Base-by-base conservation (phyloP, 176 grass and related monocot species). In the Elaeis guineensis region DNA sequence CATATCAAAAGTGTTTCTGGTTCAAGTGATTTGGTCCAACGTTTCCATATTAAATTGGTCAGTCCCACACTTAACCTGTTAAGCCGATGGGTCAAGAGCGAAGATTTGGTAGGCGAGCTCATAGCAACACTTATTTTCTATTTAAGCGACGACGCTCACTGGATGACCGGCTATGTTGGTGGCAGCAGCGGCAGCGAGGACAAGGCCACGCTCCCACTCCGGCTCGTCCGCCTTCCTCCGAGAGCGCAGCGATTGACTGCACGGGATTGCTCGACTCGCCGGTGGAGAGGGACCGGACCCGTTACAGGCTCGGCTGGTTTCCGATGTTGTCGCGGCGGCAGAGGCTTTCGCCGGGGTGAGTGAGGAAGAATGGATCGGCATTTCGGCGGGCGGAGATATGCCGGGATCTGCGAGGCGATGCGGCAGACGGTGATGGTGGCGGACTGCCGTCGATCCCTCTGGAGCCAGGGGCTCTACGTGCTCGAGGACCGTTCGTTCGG, bases 221-320 rank as follows among this genome's bases (percentile, higher is more conserved):
- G 59, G 16, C 59, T 84, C 50, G 49, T 84, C 61, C 72, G 81
- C 66, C 60, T 67, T 84, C 71, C 61, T 84, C 75, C 54, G 70
- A 75, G 30, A 49, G 17, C 17, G 61, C 61, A 3, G 23, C 23
- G 23, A 2, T 23, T 2, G 23, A 23, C 23, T 23, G 64, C 69
- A 1, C 2, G 15, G 1, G 53, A 83, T 4, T 55, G 17, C 52
- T 78, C 0, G 26, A 67, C 5, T 14, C 39, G 0, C 29, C 16
- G 17, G 5, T 24, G 12, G 16, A 26, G 18, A 17, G 9, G 0
- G 74, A 78, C 14, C 7, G 63, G 5, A 23, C 23, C 23, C 23
- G 23, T 30, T 69, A 15, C 64, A 48, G 17, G 3, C 26, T 15
- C 17, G 63, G 11, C 25, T 83, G 52, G 3, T 58, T 25, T 56